These are phyloP conservation scores for Cryoendolithus antarcticus DNA, from an alignment of 2,329 filamentous ascomycete species.

Conservation along the genomic window DNA sequence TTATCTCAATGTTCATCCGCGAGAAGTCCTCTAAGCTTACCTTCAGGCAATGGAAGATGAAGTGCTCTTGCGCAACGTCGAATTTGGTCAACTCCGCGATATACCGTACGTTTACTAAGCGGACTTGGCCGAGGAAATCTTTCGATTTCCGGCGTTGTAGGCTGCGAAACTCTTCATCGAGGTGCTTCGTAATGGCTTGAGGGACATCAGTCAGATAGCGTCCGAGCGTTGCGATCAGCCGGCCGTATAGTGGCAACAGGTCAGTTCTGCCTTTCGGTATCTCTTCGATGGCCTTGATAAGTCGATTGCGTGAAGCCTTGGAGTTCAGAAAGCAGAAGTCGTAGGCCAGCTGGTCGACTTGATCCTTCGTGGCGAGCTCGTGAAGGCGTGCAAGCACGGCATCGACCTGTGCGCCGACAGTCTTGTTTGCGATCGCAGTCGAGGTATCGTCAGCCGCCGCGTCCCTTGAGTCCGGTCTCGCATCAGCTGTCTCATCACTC, in stretches of 20 bases:
- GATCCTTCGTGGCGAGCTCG: slow-evolving; percentile 81
- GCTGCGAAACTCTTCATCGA: slow-evolving; percentile 94
- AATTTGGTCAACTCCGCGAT: slow-evolving; percentile 96
- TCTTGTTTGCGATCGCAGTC: slow-evolving; percentile 89
- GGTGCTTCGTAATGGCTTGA: slow-evolving; percentile 77
- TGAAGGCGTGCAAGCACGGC: slow-evolving; percentile 77
- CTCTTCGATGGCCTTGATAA: slow-evolving; percentile 86
- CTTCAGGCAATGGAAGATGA: slow-evolving; percentile 97
- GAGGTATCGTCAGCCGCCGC: slow-evolving; percentile 68
- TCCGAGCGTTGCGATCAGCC: slow-evolving; percentile 81
- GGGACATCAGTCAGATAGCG: slow-evolving; percentile 92
- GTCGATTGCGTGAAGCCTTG: slow-evolving; percentile 87
- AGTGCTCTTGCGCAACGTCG: slow-evolving; percentile 92
- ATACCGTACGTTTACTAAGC: slow-evolving; percentile 92
- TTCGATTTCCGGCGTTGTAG: slow-evolving; percentile 94
- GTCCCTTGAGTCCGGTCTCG: slow-evolving; percentile 25
- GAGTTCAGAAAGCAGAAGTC: slow-evolving; percentile 98
- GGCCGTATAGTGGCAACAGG: slow-evolving; percentile 80
- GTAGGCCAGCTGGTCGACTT: slow-evolving; percentile 81
- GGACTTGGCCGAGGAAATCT: slow-evolving; percentile 88
- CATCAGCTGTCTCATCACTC: slow-evolving; percentile 36
- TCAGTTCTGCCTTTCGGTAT: slow-evolving; percentile 90
- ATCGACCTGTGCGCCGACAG: slow-evolving; percentile 92
- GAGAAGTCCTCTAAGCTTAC: slow-evolving; percentile 97
- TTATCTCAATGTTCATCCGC: slow-evolving; percentile 97